Base-by-base conservation (phyloP, 2,329 filamentous ascomycete genomes). In the Ustilaginoidea virens region DNA sequence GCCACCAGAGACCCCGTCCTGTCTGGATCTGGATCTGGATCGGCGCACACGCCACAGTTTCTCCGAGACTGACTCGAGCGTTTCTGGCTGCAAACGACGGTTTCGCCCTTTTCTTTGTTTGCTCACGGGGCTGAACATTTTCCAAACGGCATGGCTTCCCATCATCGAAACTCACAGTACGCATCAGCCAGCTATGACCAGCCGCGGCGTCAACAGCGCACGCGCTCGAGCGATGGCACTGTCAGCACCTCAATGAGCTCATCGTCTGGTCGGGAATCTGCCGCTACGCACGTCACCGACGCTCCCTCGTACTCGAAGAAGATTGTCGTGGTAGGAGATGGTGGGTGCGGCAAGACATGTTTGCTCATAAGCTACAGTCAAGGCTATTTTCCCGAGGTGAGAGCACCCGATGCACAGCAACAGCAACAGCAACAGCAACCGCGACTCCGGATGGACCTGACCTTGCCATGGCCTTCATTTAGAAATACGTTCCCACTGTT, bases 401-500 rank as follows among this genome's bases (percentile, higher is more conserved):
- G 67, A 14, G 17, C 19, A 14, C 23, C 15, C 16, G 13, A 16
- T 14, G 9, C n/a, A 19, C 13, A 1, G 11, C 7, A 6, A 9
- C 4, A 3, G 9, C 16, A 10, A 5, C n/a, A 16, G n/a, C n/a
- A n/a, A n/a, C n/a, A n/a, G n/a, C n/a, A n/a, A n/a, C n/a, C n/a
- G n/a, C n/a, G n/a, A n/a, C n/a, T n/a, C n/a, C n/a, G n/a, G n/a
- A n/a, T n/a, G n/a, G n/a, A 11, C 17, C 21, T 19, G 7, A 29
- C 7, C 15, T 20, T 28, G 22, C 46, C n/a, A n/a, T n/a, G n/a
- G n/a, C n/a, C n/a, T n/a, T n/a, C n/a, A n/a, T n/a, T n/a, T n/a
- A 98, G 90, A 96, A 94, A 96, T 98, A 98, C 47, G 90, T 98
- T 23, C 90, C 90, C 4, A 98, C 90, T 2, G 90, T 98, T 29